Evolutionary conservation across 768 basidiomycete species (phyloP).

Genomic region (Lactifluus volemus): DNA sequence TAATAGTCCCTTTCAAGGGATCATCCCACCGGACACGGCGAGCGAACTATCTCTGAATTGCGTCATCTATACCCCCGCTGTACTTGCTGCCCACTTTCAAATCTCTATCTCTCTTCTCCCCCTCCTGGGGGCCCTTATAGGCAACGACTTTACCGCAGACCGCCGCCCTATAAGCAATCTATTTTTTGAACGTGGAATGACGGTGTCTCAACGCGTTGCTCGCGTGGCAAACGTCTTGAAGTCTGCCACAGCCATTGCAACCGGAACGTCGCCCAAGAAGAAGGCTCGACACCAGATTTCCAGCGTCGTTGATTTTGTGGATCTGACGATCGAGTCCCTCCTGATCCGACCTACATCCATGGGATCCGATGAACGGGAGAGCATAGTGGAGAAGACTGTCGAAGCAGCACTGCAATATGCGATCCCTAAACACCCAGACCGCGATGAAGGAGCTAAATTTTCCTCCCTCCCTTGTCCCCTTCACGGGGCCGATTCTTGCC

Average conservation of each 20-base stretch:
- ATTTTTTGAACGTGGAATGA: conserved; percentile 59
- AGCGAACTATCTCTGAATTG: conserved; percentile 43
- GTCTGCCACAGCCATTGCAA: conserved; percentile 41
- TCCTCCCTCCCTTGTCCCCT: conserved; percentile 51
- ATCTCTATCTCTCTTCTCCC: conserved; percentile 67
- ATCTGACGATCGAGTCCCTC: conserved; percentile 52
- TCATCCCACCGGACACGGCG: conserved; percentile 42
- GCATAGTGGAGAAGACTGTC: conserved; percentile 58
- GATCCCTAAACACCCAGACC: conserved; percentile 49
- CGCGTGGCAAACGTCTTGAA: conserved; percentile 52
- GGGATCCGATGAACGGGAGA: conserved; percentile 55
- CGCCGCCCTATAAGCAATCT: conserved; percentile 37
- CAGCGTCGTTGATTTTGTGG: conserved; percentile 73
- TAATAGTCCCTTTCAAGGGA: conserved; percentile 23
- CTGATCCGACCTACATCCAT: conserved; percentile 43
- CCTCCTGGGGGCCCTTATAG: conserved; percentile 67
- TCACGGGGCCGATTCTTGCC: conserved; percentile 50
- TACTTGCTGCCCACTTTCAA: conserved; percentile 55
- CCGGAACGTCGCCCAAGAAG: conserved; percentile 29
- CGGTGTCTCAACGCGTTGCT: conserved; percentile 55
- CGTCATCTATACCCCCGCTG: conserved; percentile 50
- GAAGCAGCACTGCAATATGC: conserved; percentile 73
- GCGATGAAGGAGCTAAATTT: conserved; percentile 39
- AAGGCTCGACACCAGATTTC: conserved; percentile 48
- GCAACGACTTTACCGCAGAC: conserved; percentile 66